A percentile compares a stretch with the other conserved stretches of the same genome.
phyloP scores from a whole-genome alignment of 1,139 yeast species.

The Sugiyamaella neomexicana region DNA sequence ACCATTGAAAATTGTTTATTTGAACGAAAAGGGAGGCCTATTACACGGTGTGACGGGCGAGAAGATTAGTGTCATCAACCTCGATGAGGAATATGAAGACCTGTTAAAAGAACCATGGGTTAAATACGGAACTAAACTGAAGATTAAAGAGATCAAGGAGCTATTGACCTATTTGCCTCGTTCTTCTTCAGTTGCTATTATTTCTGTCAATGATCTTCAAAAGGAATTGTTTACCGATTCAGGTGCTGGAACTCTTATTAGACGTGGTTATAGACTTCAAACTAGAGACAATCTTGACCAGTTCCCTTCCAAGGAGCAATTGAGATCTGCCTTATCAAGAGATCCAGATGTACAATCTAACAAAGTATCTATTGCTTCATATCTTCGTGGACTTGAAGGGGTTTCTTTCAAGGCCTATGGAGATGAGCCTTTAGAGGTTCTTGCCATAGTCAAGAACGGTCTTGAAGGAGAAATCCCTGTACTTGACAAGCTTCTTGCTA shows the following conservation, averaged over 20 bases:
- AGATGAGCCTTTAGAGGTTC: constrained; percentile 92
- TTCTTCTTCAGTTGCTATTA: constrained; percentile 96
- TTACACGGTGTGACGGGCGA: constrained; percentile 91
- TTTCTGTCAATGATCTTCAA: constrained; percentile 90
- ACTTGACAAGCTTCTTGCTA: constrained; percentile 82
- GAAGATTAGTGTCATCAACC: constrained; percentile 82
- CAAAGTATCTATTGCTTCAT: constrained; percentile 74
- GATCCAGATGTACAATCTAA: constrained; percentile 75
- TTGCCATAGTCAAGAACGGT: constrained; percentile 69
- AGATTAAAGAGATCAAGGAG: constrained; percentile 94
- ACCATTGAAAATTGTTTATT: constrained; percentile 92
- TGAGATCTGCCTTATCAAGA: constrained; percentile 73
- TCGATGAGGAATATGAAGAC: constrained; percentile 93
- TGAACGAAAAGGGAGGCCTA: constrained; percentile 97
- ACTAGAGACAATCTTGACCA: constrained; percentile 66
- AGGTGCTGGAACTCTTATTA: constrained; percentile 97
- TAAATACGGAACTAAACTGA: constrained; percentile 95
- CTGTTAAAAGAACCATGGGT: constrained; percentile 96
- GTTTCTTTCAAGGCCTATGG: constrained; percentile 75
- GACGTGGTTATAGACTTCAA: constrained; percentile 91
- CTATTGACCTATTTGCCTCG: constrained; percentile 91
- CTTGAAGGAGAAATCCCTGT: constrained; percentile 45
- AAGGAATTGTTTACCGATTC: constrained; percentile 97
- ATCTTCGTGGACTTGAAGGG: constrained; percentile 68
- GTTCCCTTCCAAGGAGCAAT: constrained; percentile 68